phyloP scores from a whole-genome alignment of 192 early-diverging fungal species.

The Phlyctochytrium arcticum region DNA sequence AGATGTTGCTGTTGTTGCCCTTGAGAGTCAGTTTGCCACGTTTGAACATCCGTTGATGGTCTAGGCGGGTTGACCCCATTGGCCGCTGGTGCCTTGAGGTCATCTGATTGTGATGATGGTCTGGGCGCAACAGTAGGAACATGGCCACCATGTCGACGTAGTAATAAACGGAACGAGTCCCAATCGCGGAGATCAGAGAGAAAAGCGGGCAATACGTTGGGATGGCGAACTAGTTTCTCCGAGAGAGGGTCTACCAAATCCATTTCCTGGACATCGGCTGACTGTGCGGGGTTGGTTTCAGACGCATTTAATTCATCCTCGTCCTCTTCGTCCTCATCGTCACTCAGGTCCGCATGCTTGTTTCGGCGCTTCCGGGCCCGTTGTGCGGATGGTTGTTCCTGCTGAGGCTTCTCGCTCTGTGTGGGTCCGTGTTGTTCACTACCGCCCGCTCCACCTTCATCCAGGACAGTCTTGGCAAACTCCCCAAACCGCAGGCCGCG shows the following conservation, averaged over 20 bases:
- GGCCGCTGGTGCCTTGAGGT: not conserved
- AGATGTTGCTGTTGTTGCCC: not conserved
- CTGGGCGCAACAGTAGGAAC: not conserved
- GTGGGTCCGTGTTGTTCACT: not conserved
- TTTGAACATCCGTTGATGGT: not conserved
- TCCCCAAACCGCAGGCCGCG: slow-evolving; percentile 18
- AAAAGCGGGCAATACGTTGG: slow-evolving; percentile 23
- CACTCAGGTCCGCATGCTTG: not conserved
- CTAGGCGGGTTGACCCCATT: not conserved
- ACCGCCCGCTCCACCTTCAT: not conserved
- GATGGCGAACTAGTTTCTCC: slow-evolving; percentile 18
- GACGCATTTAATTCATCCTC: not conserved
- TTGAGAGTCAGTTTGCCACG: not conserved
- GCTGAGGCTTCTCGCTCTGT: no score
- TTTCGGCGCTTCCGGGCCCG: not conserved
- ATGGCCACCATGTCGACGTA: slow-evolving; percentile 21
- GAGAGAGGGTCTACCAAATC: slow-evolving; percentile 24
- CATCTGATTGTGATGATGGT: not conserved
- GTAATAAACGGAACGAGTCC: slow-evolving; percentile 27
- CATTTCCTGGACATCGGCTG: not conserved
- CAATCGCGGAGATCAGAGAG: slow-evolving; percentile 29
- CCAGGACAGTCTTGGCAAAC: slow-evolving; percentile 26
- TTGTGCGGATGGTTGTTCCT: not conserved
- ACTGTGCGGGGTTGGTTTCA: not conserved
- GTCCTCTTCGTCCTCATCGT: not conserved